Evolutionary conservation across 2,329 filamentous ascomycete genomes (phyloP).

Genomic region (Colletotrichum lentis): DNA sequence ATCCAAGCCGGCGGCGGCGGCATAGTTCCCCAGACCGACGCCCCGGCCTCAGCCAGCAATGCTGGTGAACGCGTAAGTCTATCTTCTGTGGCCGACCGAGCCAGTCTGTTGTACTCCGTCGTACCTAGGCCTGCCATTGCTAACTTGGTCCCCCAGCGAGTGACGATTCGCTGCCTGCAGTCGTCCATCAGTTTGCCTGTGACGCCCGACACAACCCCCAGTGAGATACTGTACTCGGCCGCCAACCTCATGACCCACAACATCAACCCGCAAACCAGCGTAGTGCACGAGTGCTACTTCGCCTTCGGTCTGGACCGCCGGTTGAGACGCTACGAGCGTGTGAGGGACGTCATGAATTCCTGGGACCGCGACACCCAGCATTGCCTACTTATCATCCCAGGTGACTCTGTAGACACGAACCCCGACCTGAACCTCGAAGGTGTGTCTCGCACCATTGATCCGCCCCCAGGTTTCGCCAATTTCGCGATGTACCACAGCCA

Average conservation of each 20-base stretch:
- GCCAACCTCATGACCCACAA: conserved; percentile 68
- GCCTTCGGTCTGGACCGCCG: conserved; percentile 82
- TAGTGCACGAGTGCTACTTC: conserved; percentile 80
- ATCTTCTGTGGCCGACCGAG: neutral
- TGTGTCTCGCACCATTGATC: conserved; percentile 65
- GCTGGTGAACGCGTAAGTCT: conserved; percentile 74
- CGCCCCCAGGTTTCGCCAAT: conserved; percentile 68
- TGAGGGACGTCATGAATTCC: conserved; percentile 89
- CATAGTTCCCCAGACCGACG: conserved; percentile 68
- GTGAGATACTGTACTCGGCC: conserved; percentile 76
- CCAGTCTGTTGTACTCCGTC: neutral
- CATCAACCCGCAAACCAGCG: conserved; percentile 70
- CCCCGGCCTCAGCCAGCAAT: conserved; percentile 82
- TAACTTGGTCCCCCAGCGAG: conserved; percentile 58
- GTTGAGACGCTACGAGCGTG: conserved; percentile 83
- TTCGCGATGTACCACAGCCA: conserved; percentile 83
- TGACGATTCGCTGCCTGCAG: conserved; percentile 76
- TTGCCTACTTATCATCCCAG: conserved; percentile 71
- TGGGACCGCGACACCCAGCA: conserved; percentile 88
- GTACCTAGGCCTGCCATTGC: conserved; percentile 22
- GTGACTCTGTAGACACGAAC: conserved; percentile 62
- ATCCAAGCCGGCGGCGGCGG: conserved; percentile 58
- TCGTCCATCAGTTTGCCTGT: conserved; percentile 76
- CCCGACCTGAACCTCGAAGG: conserved; percentile 70
- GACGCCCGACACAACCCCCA: conserved; percentile 75